phyloP scores from a whole-genome alignment of 2,329 filamentous ascomycete species.

The Tolypocladium nubicola region DNA sequence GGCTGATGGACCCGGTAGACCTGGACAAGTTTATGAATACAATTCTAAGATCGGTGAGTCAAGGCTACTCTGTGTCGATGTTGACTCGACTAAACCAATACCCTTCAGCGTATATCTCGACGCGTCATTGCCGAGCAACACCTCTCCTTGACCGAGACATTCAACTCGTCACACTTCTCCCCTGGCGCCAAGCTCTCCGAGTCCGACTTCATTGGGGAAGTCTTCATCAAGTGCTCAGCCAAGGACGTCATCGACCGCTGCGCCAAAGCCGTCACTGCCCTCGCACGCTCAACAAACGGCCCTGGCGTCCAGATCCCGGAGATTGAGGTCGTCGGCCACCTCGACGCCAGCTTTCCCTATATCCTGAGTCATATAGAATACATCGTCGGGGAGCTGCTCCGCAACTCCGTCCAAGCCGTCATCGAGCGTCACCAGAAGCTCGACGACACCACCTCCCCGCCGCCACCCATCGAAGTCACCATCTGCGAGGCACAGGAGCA shows the following conservation, averaged over 20 bases:
- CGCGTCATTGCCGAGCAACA: constrained; percentile 97
- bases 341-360: constrained; percentile 87
- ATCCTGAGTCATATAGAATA: constrained; percentile 95
- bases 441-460: constrained; percentile 21
- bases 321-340: constrained; percentile 73
- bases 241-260: constrained; percentile 81
- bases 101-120: constrained; percentile 70
- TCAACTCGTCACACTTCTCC: constrained; percentile 82
- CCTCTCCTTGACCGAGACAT: constrained; percentile 87
- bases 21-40: constrained; percentile 95
- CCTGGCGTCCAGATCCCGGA: constrained; percentile 62
- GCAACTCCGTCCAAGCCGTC: constrained; percentile 89
- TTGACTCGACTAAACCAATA: constrained; percentile 6
- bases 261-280: constrained; percentile 61
- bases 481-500: constrained; percentile 91
- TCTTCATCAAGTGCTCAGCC: constrained; percentile 87
- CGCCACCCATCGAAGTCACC: constrained; percentile 83
- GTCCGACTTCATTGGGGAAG: constrained; percentile 85
- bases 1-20: constrained; percentile 67
- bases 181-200: constrained; percentile 63
- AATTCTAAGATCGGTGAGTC: constrained; percentile 69
- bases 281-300: constrained; percentile 68
- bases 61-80: not conserved
- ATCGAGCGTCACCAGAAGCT: constrained; percentile 58
- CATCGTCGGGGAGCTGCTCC: constrained; percentile 87